A percentile compares a stretch with the other conserved stretches of the same genome.
Conservation (phyloP, 108 stramenopile genomes). For the Skeletonema marinoi region DNA sequence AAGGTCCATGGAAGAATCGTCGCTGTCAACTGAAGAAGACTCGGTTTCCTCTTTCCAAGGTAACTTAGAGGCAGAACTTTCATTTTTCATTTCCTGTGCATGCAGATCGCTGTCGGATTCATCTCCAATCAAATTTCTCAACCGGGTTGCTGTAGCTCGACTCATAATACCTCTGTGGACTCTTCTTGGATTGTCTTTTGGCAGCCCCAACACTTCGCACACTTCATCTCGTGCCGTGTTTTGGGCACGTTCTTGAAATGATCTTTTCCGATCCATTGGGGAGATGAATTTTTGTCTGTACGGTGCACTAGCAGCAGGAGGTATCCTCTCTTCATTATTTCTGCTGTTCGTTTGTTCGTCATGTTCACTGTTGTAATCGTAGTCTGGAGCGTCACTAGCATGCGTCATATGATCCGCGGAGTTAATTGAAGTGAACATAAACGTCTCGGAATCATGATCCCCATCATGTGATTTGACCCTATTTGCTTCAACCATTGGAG, state of each 20-base stretch:
- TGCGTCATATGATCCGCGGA: constrained; percentile 11
- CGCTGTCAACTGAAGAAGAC: background rate
- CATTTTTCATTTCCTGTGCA: background rate
- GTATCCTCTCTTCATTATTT: background rate
- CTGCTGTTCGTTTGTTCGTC: background rate
- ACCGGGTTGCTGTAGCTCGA: background rate
- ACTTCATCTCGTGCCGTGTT: background rate
- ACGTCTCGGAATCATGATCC: background rate
- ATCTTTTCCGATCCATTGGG: constrained; percentile 8
- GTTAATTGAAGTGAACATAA: constrained; percentile 4
- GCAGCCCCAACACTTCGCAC: constrained; percentile 9
- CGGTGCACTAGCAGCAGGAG: background rate
- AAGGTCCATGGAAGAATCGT: background rate
- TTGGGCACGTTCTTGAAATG: background rate
- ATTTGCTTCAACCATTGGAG: background rate
- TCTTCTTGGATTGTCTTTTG: constrained; percentile 10
- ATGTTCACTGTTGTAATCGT: constrained; percentile 15
- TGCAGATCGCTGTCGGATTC: background rate
- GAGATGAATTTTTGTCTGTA: constrained; percentile 2
- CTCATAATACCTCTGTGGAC: constrained; percentile 20
- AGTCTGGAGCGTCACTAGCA: constrained; percentile 13
- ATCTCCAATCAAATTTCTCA: background rate
- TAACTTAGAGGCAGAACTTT: background rate
- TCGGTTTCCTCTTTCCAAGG: background rate
- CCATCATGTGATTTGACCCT: background rate